Evolutionary conservation across 106 monocot species (phyloP).

Genomic region (Ottelia alismoides): DNA sequence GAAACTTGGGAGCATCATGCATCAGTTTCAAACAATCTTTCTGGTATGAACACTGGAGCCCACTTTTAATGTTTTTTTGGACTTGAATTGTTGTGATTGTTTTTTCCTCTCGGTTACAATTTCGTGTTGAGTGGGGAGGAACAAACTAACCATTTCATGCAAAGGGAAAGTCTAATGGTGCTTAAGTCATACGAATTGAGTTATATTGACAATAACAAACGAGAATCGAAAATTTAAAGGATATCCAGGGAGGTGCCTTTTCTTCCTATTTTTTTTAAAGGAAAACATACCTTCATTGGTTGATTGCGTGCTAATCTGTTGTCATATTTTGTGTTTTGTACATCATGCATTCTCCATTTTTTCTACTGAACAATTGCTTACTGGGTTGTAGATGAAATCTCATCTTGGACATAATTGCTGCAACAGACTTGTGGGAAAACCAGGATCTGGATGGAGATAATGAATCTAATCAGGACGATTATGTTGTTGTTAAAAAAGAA

Average conservation of each 20-base stretch:
- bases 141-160: background rate
- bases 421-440: constrained; percentile 53
- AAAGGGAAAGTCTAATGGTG: background rate
- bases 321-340: background rate
- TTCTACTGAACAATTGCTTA: background rate
- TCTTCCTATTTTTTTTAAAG: too few species aligned
- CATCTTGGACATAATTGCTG: constrained; percentile 57
- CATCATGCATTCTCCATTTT: background rate
- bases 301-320: background rate
- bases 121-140: too few species aligned
- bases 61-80: background rate
- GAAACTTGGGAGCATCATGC: constrained; percentile 37
- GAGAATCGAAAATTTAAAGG: background rate
- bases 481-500: constrained; percentile 73
- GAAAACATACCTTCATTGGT: too few species aligned
- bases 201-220: background rate
- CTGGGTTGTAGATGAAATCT: constrained; percentile 23
- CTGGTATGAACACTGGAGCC: constrained; percentile 20
- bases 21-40: constrained; percentile 20
- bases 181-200: background rate
- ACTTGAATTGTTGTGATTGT: background rate
- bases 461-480: constrained; percentile 43
- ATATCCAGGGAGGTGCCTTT: background rate
- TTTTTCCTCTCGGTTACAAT: too few species aligned
- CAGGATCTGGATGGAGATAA: constrained; percentile 14